Conservation (phyloP, 1,284 basidiomycete genomes). For the Fomes fomentarius region DNA sequence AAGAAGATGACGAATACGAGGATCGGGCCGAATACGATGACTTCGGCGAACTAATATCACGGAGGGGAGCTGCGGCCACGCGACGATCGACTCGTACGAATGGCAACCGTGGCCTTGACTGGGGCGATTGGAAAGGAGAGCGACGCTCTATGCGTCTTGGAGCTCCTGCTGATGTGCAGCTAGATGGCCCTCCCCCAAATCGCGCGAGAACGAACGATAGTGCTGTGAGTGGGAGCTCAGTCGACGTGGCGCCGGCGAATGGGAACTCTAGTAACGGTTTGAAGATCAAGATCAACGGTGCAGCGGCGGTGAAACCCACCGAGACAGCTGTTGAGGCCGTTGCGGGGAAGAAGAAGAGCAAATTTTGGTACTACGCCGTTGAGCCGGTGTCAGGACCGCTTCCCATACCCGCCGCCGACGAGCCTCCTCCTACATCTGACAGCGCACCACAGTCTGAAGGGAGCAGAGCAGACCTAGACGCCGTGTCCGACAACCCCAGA, state of each 20-base stretch:
- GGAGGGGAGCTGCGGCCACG: slow-evolving; percentile 42
- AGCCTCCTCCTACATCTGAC: slow-evolving; percentile 3
- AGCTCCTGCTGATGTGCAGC: slow-evolving; percentile 49
- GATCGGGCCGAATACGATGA: slow-evolving; percentile 58
- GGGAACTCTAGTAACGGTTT: slow-evolving; percentile 36
- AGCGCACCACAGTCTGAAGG: slow-evolving; percentile 17
- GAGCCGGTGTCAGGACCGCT: slow-evolving; percentile 54
- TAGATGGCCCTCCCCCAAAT: slow-evolving; percentile 58
- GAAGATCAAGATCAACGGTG: slow-evolving; percentile 44
- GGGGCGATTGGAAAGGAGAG: slow-evolving; percentile 69
- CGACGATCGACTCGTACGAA: slow-evolving; percentile 68
- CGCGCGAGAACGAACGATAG: slow-evolving; percentile 77
- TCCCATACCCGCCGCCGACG: slow-evolving; percentile 11
- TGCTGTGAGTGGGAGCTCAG: slow-evolving; percentile 58
- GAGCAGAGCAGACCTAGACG: slow-evolving; percentile 11
- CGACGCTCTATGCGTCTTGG: slow-evolving; percentile 72
- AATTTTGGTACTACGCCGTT: slow-evolving; percentile 83
- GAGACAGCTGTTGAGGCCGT: slow-evolving; percentile 73
- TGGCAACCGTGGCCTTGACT: slow-evolving; percentile 51
- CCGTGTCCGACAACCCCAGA: slow-evolving; percentile 15
- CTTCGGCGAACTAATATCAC: slow-evolving; percentile 40
- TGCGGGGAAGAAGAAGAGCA: slow-evolving; percentile 77
- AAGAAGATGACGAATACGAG: slow-evolving; percentile 65
- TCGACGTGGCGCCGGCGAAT: slow-evolving; percentile 14
- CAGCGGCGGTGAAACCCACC: slow-evolving; percentile 64